These are phyloP conservation scores for Saccharomycopsis lassenensis DNA, from an alignment of 805 yeast genomes.

Conservation along the genomic window DNA sequence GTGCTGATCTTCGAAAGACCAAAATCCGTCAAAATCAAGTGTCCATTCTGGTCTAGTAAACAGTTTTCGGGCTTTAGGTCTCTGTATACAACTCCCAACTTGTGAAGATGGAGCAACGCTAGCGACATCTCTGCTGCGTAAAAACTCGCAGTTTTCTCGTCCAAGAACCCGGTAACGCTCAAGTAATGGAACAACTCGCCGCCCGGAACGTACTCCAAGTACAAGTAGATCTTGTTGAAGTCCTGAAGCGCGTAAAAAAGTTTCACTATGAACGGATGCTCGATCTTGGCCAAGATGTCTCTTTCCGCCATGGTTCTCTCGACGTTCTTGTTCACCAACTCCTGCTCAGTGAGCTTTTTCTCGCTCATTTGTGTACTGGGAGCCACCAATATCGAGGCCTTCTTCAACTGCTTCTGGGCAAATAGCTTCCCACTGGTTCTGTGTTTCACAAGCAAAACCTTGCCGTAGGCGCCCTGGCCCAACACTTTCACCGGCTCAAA, in stretches of 20 bases:
- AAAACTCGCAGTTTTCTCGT: constrained; percentile 60
- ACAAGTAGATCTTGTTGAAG: constrained; percentile 56
- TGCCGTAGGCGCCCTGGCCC: constrained; percentile 86
- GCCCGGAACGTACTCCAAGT: constrained; percentile 77
- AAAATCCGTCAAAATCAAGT: constrained; percentile 74
- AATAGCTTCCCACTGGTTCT: constrained; percentile 48
- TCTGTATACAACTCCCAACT: constrained; percentile 73
- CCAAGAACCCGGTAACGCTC: constrained; percentile 29
- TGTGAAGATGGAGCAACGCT: constrained; percentile 67
- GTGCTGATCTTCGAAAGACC: constrained; percentile 57
- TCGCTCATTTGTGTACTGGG: too few relatives aligned
- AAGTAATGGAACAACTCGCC: constrained; percentile 68
- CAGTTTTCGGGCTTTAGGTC: constrained; percentile 90
- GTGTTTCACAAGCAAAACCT: constrained; percentile 69
- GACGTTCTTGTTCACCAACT: constrained; percentile 41
- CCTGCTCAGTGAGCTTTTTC: too few relatives aligned
- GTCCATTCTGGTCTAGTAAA: constrained; percentile 65
- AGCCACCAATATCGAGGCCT: constrained; percentile 62
- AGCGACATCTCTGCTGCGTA: constrained; percentile 74
- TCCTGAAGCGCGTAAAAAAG: constrained; percentile 81
- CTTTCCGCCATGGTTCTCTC: constrained; percentile 77
- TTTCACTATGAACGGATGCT: constrained; percentile 75
- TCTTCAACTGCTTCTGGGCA: constrained; percentile 80
- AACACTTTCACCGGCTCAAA: constrained; percentile 67
- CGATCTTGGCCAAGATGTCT: constrained; percentile 55